Percentiles rank a stretch among this genome's conserved stretches.
Evolutionary conservation across 768 basidiomycete species (phyloP).

Genomic region (Zangia roseola): DNA sequence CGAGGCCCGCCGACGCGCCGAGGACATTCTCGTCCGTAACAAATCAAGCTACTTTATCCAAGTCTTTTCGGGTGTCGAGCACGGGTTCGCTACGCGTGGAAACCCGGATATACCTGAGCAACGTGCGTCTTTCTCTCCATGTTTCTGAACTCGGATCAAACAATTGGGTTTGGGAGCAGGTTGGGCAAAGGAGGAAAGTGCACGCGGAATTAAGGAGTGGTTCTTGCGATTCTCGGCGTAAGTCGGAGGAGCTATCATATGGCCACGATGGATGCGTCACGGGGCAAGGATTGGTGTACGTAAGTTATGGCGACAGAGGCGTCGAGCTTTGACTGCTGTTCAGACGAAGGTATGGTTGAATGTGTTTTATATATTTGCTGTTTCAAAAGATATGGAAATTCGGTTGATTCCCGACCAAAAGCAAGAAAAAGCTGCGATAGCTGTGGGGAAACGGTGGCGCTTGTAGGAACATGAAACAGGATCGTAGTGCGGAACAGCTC

Average conservation of each 20-base stretch:
- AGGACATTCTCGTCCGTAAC: slow-evolving; percentile 49
- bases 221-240: slow-evolving; percentile 41
- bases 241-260: neutral
- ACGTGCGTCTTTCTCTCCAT: slow-evolving; percentile 11
- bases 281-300: no score
- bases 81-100: slow-evolving; percentile 23
- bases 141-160: neutral
- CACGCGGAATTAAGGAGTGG: slow-evolving; percentile 46
- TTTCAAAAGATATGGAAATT: slow-evolving; percentile 23
- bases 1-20: slow-evolving; percentile 49
- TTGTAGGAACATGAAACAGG: no score
- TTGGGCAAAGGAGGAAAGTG: slow-evolving; percentile 60
- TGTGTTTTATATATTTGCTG: no score
- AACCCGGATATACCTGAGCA: slow-evolving; percentile 14
- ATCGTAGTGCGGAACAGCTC: no score
- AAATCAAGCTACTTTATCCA: slow-evolving; percentile 54
- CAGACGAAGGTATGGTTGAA: no score
- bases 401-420: slow-evolving; percentile 60
- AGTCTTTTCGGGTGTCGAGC: slow-evolving; percentile 45
- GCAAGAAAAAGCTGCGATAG: no score
- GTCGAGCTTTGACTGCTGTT: no score
- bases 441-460: no score
- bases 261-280: no score
- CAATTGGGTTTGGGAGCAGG: slow-evolving; percentile 39
- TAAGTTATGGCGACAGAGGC: no score